Base-by-base conservation (phyloP, 208 protist species). In the Porcisia deanei region DNA sequence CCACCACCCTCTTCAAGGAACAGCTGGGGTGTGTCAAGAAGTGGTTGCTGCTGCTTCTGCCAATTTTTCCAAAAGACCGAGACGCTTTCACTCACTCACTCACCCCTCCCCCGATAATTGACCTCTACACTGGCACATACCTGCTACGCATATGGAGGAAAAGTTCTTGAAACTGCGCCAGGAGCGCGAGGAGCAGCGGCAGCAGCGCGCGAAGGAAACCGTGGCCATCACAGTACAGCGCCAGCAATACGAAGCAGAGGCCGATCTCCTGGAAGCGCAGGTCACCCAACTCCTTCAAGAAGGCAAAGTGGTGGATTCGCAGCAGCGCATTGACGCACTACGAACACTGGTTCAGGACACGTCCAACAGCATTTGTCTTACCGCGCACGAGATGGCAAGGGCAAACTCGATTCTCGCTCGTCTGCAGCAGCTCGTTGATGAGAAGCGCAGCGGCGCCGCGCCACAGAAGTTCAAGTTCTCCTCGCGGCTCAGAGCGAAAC, bases 361-460 rank as follows among this genome's bases (percentile, higher is more conserved):
- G 12, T 75, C 81, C 0, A 85, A 85, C 68, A 92, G 80, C 71
- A 77, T 85, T 37, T 45, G 68, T 2, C 82, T 97, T 34, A 96
- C 93, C 0, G 82, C 88, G 39, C 82, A 95, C 68, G 93, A 94
- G 22, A 96, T 96, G 91, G 87, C 88, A 0, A 88, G 82, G 68
- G 81, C 88, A 0, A 97, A 97, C 71, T 74, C 73, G 0, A 85
- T 85, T 16, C 73, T 97, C 4, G 77, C 88, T 30, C 87, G 85
- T 25, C 85, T 96, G 76, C 85, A 94, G 80, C 84, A 87, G 58
- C 73, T 81, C 1, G 82, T 94, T n/a, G 82, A 90, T 73, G 84
- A 79, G 14, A 72, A 63, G 61, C 6, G 34, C 16, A 41, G 53
- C 25, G n/a, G 55, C 25, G 37, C 67, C 22, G 81, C 73, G 45